A percentile compares a stretch with the other conserved stretches of the same genome.
Conservation (phyloP, 495 filamentous ascomycete species). For the Geoglossum glabrum region DNA sequence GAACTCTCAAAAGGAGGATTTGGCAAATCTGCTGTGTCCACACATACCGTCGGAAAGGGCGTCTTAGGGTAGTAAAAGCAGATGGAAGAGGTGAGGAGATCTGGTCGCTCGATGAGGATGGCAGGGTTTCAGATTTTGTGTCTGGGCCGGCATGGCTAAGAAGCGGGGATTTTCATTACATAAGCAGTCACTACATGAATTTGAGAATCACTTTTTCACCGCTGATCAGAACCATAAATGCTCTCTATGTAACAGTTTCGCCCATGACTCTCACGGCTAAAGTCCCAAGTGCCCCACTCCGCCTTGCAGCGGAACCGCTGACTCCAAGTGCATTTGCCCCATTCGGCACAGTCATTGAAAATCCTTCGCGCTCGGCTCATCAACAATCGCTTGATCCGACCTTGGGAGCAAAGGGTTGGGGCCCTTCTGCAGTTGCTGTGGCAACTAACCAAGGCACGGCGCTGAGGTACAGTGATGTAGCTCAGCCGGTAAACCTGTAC, state of each 20-base stretch:
- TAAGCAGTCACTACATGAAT: neutral
- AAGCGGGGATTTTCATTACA: neutral
- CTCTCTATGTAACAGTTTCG: no score
- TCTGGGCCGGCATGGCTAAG: no score
- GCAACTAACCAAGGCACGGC: constrained; percentile 72
- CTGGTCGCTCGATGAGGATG: no score
- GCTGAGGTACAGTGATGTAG: constrained; percentile 64
- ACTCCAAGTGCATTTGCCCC: constrained; percentile 44
- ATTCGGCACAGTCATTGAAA: constrained; percentile 70
- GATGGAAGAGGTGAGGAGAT: no score
- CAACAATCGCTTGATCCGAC: constrained; percentile 18
- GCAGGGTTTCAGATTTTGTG: no score
- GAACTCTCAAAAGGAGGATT: no score
- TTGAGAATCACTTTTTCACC: no score
- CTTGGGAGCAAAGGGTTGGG: constrained; percentile 10
- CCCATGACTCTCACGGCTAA: neutral
- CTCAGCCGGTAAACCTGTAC: constrained; percentile 49
- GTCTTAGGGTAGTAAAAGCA: no score
- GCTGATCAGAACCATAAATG: no score
- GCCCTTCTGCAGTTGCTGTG: neutral
- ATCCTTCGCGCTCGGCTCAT: constrained; percentile 32
- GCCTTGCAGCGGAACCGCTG: constrained; percentile 26
- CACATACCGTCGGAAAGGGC: no score
- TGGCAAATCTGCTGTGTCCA: no score
- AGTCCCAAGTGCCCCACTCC: neutral